Evolutionary conservation across 805 yeast species (phyloP).

Genomic region (Starmerella riodocensis): DNA sequence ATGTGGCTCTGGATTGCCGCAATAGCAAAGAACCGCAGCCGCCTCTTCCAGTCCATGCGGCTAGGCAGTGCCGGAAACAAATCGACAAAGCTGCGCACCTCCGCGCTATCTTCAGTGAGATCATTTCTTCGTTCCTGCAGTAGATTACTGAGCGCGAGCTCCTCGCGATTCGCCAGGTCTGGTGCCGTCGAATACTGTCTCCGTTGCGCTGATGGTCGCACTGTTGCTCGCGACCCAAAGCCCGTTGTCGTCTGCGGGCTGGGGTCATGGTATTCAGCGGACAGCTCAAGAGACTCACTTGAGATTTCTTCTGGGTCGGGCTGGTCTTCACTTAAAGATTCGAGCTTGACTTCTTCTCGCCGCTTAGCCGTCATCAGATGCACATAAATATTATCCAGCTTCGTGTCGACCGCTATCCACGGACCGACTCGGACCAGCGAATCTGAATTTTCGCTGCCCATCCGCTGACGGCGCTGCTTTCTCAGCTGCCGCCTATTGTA

Average conservation of each 20-base stretch:
- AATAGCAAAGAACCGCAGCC: slow-evolving; percentile 22
- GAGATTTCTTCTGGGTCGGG: not conserved
- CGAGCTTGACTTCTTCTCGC: slow-evolving; percentile 49
- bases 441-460: slow-evolving; percentile 6
- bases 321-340: slow-evolving; percentile 10
- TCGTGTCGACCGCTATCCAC: slow-evolving; percentile 73
- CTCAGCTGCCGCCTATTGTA: slow-evolving; percentile 40
- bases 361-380: slow-evolving; percentile 64
- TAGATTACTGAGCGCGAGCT: slow-evolving; percentile 12
- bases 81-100: slow-evolving; percentile 19
- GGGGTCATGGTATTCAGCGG: slow-evolving; percentile 1
- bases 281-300: not conserved
- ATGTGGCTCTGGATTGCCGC: slow-evolving; percentile 14
- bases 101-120: slow-evolving; percentile 12
- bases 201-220: not conserved
- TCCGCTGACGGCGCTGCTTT: slow-evolving; percentile 38
- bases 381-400: slow-evolving; percentile 47
- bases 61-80: slow-evolving; percentile 19
- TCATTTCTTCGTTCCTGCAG: slow-evolving; percentile 2
- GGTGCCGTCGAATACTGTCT: not conserved
- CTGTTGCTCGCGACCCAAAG: not conserved
- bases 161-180: slow-evolving; percentile 8
- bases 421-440: slow-evolving; percentile 38
- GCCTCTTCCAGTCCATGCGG: slow-evolving; percentile 24
- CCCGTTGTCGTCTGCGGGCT: not conserved